Evolutionary conservation across 2,329 filamentous ascomycete genomes (phyloP), one percentile per base, ranked within the genome.

Genomic region (Lachnellula cervina): DNA sequence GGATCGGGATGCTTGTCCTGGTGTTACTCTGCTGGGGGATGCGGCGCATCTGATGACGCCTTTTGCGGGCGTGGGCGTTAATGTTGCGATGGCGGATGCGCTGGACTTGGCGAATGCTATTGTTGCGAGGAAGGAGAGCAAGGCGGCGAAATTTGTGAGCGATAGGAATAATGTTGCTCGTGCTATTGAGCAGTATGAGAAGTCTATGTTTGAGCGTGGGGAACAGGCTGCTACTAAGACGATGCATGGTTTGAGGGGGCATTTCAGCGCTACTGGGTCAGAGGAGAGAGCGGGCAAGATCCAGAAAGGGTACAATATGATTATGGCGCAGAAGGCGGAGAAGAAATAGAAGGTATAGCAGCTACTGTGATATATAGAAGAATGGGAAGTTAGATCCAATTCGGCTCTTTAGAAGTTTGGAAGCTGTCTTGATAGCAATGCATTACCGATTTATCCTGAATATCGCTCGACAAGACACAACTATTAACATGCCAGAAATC

Each of bases 1-100:
- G 62, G 52, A 55, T 19, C 57, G 66, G n/a, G 62, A 66, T 6
- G 8, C 28, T 2, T 17, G 37, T 5, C 54, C 68, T 4, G 76
- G 76, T 2, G 67, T 77, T 14, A 77, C 78, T 2, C 66, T 81
- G 21, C 62, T 80, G 9, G 78, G 78, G 2, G 76, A 80, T 62
- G 74, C 77, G 4, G 77, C 77, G 6, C 76, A 80, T 64, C 55
- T 79, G 3, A 76, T 77, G 72, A 74, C 74, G 1, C 74, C 74
- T 0, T 76, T 75, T 57, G 73, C 72, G 0, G 77, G 78, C 2
- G 76, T 76, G 25, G 77, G 77, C 1, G 77, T 79, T 14, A 79
- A 80, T 61, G 62, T 72, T 2, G 75, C 72, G 2, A 74, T 80
- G 72, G 65, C 66, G 9, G 77, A 80, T 66, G 69, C 75, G 2